Evolutionary conservation across 768 basidiomycete species (phyloP), one percentile per base, ranked within the genome.

Genomic region (Exsudoporus frostii): DNA sequence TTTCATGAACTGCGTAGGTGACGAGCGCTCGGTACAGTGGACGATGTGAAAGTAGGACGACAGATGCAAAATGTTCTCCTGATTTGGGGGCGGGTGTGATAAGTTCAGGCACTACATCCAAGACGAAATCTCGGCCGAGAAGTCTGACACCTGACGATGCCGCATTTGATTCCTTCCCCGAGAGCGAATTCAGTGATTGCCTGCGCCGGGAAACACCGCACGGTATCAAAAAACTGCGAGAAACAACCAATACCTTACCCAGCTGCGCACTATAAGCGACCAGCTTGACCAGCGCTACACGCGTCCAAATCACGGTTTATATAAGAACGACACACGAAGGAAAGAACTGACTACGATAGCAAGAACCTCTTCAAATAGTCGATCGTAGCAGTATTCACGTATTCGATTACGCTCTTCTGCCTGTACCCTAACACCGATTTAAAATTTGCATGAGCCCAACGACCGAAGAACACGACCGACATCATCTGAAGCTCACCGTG

Each of bases 401-500:
- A 77, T 51, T 76, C 74, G 25, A 77, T 73, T 22, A 75, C 72
- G 32, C 69, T 73, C 67, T 73, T 76, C 56, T 76, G 74, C 56
- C 58, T 72, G 63, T 77, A 77, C 7, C 74, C 75, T 73, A 17
- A 48, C 10, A 53, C 8, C 45, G 6, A 50, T 36, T 10, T 19
- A n/a, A 30, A 20, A 13, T 40, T 15, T 11, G n/a, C 43, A 17
- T 60, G 15, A 63, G 57, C 36, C n/a, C 44, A 30, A n/a, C 29
- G 10, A 27, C 32, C 13, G 17, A 34, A 7, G 30, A 45, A 34
- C 4, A 25, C 14, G 33, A 29, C 8, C 24, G 27, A 45, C 17
- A 17, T 42, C n/a, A 25, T 5, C 15, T 20, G 36, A 37, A 3
- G 14, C 74, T 48, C 34, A 76, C 76, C 76, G 44, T 76, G 75